These are phyloP conservation scores for Coniella vitis DNA, from an alignment of 2,329 filamentous ascomycete genomes.

Conservation along the genomic window DNA sequence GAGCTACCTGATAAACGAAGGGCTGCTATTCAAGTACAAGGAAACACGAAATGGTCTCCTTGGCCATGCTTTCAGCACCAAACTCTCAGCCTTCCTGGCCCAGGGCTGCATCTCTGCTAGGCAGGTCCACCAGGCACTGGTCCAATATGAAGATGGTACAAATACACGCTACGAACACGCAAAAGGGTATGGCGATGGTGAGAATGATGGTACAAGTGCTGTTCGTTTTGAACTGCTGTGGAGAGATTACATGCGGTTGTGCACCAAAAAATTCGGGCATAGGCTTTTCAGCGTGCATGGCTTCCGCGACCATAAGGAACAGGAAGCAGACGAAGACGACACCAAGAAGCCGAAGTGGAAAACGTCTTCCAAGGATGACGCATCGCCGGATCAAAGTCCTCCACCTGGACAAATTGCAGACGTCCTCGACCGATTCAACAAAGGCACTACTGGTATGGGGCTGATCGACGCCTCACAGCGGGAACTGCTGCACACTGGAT, in stretches of 20 bases:
- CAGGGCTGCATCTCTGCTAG: constrained; percentile 67
- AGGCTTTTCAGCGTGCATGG: constrained; percentile 60
- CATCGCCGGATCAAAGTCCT: constrained; percentile 30
- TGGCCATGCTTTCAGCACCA: constrained; percentile 66
- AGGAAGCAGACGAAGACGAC: constrained; percentile 33
- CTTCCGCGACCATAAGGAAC: constrained; percentile 45
- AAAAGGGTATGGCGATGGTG: constrained; percentile 58
- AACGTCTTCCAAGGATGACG: constrained; percentile 28
- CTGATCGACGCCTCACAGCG: constrained; percentile 72
- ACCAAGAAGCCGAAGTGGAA: constrained; percentile 38
- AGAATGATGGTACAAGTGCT: constrained; percentile 63
- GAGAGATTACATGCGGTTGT: constrained; percentile 77
- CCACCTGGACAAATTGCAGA: constrained; percentile 36
- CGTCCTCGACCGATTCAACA: constrained; percentile 52
- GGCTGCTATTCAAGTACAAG: constrained; percentile 59
- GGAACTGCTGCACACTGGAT: constrained; percentile 68
- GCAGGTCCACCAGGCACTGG: constrained; percentile 61
- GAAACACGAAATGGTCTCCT: constrained; percentile 65
- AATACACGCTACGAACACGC: constrained; percentile 32
- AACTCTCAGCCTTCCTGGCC: constrained; percentile 66
- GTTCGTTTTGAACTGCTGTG: constrained; percentile 70
- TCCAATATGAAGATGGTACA: constrained; percentile 62
- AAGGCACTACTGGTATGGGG: constrained; percentile 66
- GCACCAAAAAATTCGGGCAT: constrained; percentile 60
- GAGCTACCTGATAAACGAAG: constrained; percentile 51